Base-by-base conservation (phyloP, 345 rosid genomes). In the Eucalyptus curtisii region DNA sequence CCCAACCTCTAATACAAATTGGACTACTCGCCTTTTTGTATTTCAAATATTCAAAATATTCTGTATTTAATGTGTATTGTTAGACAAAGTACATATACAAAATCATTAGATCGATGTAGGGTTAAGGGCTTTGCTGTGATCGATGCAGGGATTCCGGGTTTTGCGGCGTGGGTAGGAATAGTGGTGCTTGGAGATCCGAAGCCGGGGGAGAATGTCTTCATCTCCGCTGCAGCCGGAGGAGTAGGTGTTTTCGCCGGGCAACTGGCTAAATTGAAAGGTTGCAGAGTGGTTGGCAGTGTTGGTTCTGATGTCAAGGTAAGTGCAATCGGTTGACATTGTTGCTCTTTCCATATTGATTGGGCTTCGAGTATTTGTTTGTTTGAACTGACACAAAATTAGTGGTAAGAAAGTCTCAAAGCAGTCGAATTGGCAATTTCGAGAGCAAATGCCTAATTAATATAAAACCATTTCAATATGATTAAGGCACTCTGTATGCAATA, bases 201-300 rank as follows among this genome's bases (percentile, higher is more conserved):
- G 85, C 68, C 87, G 10, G 94, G 93, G 4, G 88, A 89, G 7
- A 91, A 91, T 47, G 89, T 92, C 24, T 93, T 93, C 45, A 86
- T 93, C 40, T 93, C 95, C 7, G 93, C 94, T 0, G 95, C 95
- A 2, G 95, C 94, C 19, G 94, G 94, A 13, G 95, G 93, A 6
- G 95, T 92, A 27, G 95, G 94, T 5, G 88, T 91, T 91, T 33
- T 66, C 40, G 95, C 95, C 2, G 93, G 94, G 16, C 92, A 93
- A 31, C 59, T 93, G 76, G 94, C 94, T 47, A 93, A 92, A 88
- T 91, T 93, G 42, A 91, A 49, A 86, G 93, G 93, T 66, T 92
- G 93, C 40, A 88, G 90, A 52, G 95, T 93, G 15, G 48, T 92
- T 31, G 93, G 93, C 64, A 91, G 95, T 81, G 90, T 91, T 14